These are phyloP conservation scores for Citrullus mucosospermus DNA, from an alignment of 306 rosid species.

Conservation along the genomic window DNA sequence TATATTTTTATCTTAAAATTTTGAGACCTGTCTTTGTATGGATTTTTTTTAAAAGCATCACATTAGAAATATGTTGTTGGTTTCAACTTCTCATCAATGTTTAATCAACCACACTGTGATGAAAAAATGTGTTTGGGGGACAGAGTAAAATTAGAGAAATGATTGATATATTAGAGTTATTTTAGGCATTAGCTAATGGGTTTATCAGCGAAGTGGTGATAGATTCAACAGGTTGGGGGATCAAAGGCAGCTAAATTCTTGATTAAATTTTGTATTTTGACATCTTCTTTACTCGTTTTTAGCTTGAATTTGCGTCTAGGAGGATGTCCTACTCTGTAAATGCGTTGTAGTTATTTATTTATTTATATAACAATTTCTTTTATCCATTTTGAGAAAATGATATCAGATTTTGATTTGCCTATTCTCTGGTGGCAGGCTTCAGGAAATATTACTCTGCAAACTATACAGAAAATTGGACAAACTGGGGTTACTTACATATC, in stretches of 20 bases:
- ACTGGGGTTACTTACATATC: constrained; percentile 87
- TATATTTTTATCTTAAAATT: not conserved
- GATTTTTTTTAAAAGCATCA: no score
- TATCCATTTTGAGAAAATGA: not conserved
- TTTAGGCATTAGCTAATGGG: no score
- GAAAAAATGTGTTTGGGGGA: not conserved
- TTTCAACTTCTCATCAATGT: not conserved
- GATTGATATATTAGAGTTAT: no score
- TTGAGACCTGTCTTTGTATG: not conserved
- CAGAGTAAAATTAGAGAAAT: not conserved
- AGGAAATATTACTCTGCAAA: constrained; percentile 77
- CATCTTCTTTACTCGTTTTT: not conserved
- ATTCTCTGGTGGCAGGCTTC: constrained; percentile 48
- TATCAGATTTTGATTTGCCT: not conserved
- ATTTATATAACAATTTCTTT: not conserved
- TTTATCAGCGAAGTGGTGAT: no score
- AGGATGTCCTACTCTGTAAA: not conserved
- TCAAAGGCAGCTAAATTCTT: no score
- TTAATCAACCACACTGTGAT: not conserved
- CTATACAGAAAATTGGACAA: constrained; percentile 62
- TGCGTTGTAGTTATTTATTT: not conserved
- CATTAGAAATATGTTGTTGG: no score
- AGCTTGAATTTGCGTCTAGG: not conserved
- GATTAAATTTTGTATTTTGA: not conserved
- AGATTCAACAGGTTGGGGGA: no score